phyloP scores from a whole-genome alignment of 1,284 basidiomycete genomes.

The Malassezia psittaci region DNA sequence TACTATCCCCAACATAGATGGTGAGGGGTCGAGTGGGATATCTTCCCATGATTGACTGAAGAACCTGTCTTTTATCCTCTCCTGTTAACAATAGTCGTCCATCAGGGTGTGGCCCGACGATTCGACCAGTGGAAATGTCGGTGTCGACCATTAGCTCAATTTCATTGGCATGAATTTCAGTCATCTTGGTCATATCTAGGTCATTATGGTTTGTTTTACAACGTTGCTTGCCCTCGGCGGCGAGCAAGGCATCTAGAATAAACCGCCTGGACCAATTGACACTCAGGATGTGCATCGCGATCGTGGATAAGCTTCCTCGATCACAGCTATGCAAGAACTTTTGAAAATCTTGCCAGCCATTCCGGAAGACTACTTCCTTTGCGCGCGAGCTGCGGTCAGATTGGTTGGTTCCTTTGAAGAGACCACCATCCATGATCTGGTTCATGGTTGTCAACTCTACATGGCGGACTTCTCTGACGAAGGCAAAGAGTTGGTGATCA shows the following conservation, averaged over 20 bases:
- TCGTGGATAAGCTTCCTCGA: slow-evolving; percentile 12
- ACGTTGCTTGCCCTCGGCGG: neutral
- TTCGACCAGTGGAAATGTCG: slow-evolving; percentile 22
- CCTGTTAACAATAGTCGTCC: slow-evolving; percentile 25
- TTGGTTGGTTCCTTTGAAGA: slow-evolving; percentile 24
- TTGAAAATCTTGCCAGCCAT: slow-evolving; percentile 24
- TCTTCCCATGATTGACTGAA: slow-evolving; percentile 5
- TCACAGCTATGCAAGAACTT: slow-evolving; percentile 14
- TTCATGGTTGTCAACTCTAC: slow-evolving; percentile 25
- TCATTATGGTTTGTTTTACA: neutral
- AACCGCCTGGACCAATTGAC: slow-evolving; percentile 39
- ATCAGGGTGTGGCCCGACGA: slow-evolving; percentile 17
- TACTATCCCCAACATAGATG: slow-evolving; percentile 39
- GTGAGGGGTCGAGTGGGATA: neutral
- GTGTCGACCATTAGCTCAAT: slow-evolving; percentile 16
- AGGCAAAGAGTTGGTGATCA: slow-evolving; percentile 20
- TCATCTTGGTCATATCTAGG: neutral
- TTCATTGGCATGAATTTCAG: slow-evolving; percentile 26
- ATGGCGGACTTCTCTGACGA: slow-evolving; percentile 18
- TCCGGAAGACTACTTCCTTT: slow-evolving; percentile 14
- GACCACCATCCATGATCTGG: slow-evolving; percentile 22
- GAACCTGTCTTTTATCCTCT: slow-evolving; percentile 24
- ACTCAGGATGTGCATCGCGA: slow-evolving; percentile 26
- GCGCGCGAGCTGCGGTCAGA: slow-evolving; percentile 12
- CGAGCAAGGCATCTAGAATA: slow-evolving; percentile 21